Base-by-base conservation (phyloP, 495 filamentous ascomycete species). In the Extremus antarcticus region DNA sequence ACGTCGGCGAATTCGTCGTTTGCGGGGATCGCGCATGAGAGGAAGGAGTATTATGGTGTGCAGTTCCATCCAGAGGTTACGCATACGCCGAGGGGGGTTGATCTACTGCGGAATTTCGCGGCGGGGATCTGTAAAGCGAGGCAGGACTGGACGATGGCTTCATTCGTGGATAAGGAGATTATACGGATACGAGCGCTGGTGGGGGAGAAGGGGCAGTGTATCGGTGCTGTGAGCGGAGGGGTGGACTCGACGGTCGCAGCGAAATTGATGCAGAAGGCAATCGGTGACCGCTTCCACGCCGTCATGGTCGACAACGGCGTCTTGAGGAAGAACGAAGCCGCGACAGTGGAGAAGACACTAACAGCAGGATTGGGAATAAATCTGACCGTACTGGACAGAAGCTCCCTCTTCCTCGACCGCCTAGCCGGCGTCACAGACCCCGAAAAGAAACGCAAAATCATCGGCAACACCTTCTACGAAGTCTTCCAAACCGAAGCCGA, bases 241-340 rank as follows among this genome's bases (percentile, higher is more conserved):
- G 92, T 98, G 2, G 92, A 98, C 66, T 85, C 79, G 9, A 98
- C 92, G 2, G 92, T 89, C 17, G 92, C 84, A 1, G 90, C 91
- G 0, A 84, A 83, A 64, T 74, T 96, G 2, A 94, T 95, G 87
- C 72, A 81, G 24, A 76, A 84, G 53, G 87, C 86, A 19, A 91
- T 94, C 58, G 88, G 88, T 8, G 81, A 87, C 60, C 79, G 91
- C 10, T 96, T 95, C 72, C 81, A 94, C 58, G 90, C 91, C 39
- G 81, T 98, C 0, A 76, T 95, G 0, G 82, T 96, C 17, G 80
- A 98, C 71, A 95, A 88, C 56, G 89, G 90, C 15, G 77, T 89
- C 50, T 84, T 98, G 81, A 81, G 92, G 39, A 74, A 90, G 38
- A 81, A 94, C 60, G 92, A 98, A 70, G 89, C 84, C 59, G 71